Evolutionary conservation across 129 eudicot species (phyloP), one percentile per base, ranked within the genome.

Genomic region (Deinandra increscens): DNA sequence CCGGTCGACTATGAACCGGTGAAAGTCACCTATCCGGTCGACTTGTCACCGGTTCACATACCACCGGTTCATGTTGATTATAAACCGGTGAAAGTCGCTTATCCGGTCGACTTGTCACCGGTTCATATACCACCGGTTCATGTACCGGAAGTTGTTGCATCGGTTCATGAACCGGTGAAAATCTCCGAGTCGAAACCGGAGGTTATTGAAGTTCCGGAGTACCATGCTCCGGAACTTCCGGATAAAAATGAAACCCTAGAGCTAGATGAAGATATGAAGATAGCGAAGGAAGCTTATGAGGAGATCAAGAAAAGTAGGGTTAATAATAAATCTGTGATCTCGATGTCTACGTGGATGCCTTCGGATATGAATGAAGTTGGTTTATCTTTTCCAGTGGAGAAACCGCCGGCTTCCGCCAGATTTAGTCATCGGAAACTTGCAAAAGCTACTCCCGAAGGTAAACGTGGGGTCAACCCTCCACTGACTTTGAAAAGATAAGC

Each of bases 391-490:
- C 54, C 80, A 64, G 7, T 17, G 45, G 82, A 78, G 75, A 84
- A 82, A 64, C 89, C 86, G 58, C 88, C 87, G 43, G 80, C 43
- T 37, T 85, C 94, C 13, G 71, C 81, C 13, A 86, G 90, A 58
- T 80, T 91, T 65, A 71, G 72, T 55, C 83, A 79, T 61, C 87
- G 90, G 66, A 88, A 78, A 77, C 29, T 66, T 12, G 81, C 75
- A 18, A 84, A 77, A 68, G 63, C 81, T 58, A 81, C 71, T 59
- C 70, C 80, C 1, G 91, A 91, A 82, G 96, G 97, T 91, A 85
- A 42, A 18, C 38, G 8, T 42, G 5, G 2, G 2, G 3, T 5
- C 38, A 33, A 68, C 58, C 56, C 45, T 33, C 14, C 38, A 58
- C 70, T 20, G 9, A 61, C 14, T 9, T 51, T 73, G 10, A 68